Evolutionary conservation across 805 yeast genomes (phyloP), one percentile per base, ranked within the genome.

Genomic region (Starmerella gropengiesseri): DNA sequence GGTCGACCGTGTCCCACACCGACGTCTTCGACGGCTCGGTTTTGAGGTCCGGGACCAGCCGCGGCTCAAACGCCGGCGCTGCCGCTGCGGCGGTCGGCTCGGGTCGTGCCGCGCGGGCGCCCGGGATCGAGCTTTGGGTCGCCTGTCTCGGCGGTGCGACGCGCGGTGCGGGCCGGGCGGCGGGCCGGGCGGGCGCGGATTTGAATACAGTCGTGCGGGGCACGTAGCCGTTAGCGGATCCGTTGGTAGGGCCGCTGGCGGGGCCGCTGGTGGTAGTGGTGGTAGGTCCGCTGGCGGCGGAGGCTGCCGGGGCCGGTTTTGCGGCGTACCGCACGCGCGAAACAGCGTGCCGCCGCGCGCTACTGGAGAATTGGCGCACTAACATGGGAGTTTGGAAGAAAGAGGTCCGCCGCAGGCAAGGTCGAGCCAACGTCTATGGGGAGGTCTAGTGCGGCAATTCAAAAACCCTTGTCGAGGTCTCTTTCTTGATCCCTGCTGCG

Each of bases 11-110:
- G 9, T 45, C 46, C 25, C 30, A 7, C 7, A 41, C 43, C 3
- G 34, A 20, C n/a, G 48, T 45, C 18, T 37, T 9, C 32, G 37
- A 33, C n/a, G 40, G 40, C 31, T 28, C 16, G 17, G 31, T 29
- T 11, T 25, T 21, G 16, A 37, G 35, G 17, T 31, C 40, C 5
- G 41, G 49, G 4, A 34, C 44, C 7, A 25, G 27, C 18, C 38
- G 46, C 11, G 40, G 37, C 20, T 9, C 9, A 7, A 31, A 35
- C 34, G 2, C 31, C 39, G 25, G 13, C 18, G 27, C 21, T 25
- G 23, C 21, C 18, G 21, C 9, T 8, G 25, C 11, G 14, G 4
- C 9, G 6, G 32, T 25, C 11, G 32, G 18, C 6, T 18, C 16
- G 27, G 38, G 8, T 6, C 26, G 27, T 14, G 28, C 14, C 21